These are phyloP conservation scores for Mucor sp. DNA, from an alignment of 371 early-diverging fungal species.

Conservation along the genomic window DNA sequence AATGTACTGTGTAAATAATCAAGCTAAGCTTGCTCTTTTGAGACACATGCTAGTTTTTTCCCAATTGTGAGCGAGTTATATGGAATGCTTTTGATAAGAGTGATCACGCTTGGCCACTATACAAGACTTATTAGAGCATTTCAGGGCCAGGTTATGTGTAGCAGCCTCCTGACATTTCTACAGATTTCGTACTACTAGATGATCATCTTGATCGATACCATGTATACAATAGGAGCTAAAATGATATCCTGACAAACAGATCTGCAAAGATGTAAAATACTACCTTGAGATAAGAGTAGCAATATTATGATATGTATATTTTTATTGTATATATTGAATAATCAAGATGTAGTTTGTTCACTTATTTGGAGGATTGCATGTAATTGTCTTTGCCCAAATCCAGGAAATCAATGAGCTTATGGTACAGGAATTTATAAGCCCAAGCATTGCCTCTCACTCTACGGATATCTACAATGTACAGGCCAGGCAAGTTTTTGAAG, in stretches of 20 bases:
- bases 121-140: no score
- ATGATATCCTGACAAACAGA: background rate
- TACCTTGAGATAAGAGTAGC: background rate
- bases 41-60: no score
- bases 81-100: no score
- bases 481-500: conserved; percentile 80
- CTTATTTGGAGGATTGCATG: conserved; percentile 1
- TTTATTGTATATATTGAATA: background rate
- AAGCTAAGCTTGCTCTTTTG: no score
- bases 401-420: conserved; percentile 62
- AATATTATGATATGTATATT: no score
- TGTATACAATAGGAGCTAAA: background rate
- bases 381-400: conserved; percentile 54
- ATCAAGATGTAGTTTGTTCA: background rate
- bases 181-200: background rate
- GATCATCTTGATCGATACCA: background rate
- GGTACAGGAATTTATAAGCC: conserved; percentile 90
- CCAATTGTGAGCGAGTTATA: no score
- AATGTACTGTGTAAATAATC: no score
- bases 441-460: conserved; percentile 86
- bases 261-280: background rate
- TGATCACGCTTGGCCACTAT: no score
- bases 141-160: background rate
- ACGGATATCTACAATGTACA: conserved; percentile 87
- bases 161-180: background rate